Base-by-base conservation (phyloP, 768 basidiomycete genomes). In the Lactarius quietus region DNA sequence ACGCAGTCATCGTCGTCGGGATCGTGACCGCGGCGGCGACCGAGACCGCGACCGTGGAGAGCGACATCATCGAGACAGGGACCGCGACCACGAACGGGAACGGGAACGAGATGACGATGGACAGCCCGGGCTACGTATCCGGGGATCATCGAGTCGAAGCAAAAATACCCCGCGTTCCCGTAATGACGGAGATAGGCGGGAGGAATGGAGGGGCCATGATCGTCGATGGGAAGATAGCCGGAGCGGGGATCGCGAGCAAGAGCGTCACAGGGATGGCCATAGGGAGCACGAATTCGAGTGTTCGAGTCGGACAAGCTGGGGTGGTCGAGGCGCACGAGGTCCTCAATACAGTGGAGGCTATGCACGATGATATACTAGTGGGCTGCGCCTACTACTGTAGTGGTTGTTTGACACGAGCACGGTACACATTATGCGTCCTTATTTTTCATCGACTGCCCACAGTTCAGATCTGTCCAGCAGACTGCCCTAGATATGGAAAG, bases 311-410 rank as follows among this genome's bases (percentile, higher is more conserved):
- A 14, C 51, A 23, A 62, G 69, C 20, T 63, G 64, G n/a, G 68
- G 67, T 2, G 66, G 61, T 17, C 68, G 69, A 18, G 66, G 70
- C 12, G 56, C 66, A 9, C 69, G 73, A 31, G 72, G 73, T 7
- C 75, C 75, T 12, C 71, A 72, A n/a, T 76, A 76, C 57, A 72
- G 66, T 31, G 75, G 74, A 43, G 74, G 75, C 2, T 76, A 76
- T 64, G 61, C 70, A 10, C 65, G 72, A 64, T 74, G 63, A 73
- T 67, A 6, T 48, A 18, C n/a, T n/a, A 20, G 20, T 26, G 6
- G 1, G 51, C 23, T 23, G 20, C 29, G 29, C 15, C 28, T 35
- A 33, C 33, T 33, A 33, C 4, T 33, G n/a, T 33, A 33, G 6
- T 39, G 26, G 20, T 23, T 14, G 36, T 28, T 51, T 29, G 39